Evolutionary conservation across 371 early-diverging fungal genomes (phyloP).

Genomic region (Dichotomocladium elegans): DNA sequence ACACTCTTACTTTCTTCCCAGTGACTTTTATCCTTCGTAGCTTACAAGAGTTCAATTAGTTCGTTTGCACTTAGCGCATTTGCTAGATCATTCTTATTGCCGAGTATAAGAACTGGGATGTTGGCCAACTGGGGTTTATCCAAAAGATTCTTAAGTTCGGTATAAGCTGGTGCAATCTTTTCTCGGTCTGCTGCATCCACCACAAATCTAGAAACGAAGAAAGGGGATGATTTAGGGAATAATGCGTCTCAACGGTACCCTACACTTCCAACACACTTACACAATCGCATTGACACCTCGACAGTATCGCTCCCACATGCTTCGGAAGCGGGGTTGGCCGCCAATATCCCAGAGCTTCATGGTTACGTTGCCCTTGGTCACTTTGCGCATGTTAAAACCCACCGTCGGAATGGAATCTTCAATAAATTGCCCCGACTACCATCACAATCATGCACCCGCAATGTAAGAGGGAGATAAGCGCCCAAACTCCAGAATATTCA

Average conservation of each 20-base stretch:
- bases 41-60: constrained; percentile 86
- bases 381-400: constrained; percentile 98
- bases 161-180: constrained; percentile 87
- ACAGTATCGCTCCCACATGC: constrained; percentile 98
- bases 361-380: constrained; percentile 88
- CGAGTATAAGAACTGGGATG: constrained; percentile 96
- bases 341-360: constrained; percentile 99
- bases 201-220: constrained; percentile 69
- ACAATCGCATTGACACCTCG: constrained; percentile 97
- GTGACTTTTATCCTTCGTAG: constrained; percentile 3
- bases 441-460: neutral
- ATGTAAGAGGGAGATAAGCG: too few species aligned
- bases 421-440: constrained; percentile 88
- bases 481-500: too few species aligned
- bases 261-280: constrained; percentile 52
- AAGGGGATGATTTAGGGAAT: neutral
- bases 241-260: neutral
- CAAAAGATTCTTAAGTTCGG: constrained; percentile 86
- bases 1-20: neutral
- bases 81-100: constrained; percentile 99
- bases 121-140: constrained; percentile 89
- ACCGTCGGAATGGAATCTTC: constrained; percentile 98
- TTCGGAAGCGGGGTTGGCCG: constrained; percentile 93
- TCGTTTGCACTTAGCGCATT: constrained; percentile 87
- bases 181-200: constrained; percentile 94